Conservation (phyloP, 805 yeast genomes). For the Wickerhamiella lipophila region DNA sequence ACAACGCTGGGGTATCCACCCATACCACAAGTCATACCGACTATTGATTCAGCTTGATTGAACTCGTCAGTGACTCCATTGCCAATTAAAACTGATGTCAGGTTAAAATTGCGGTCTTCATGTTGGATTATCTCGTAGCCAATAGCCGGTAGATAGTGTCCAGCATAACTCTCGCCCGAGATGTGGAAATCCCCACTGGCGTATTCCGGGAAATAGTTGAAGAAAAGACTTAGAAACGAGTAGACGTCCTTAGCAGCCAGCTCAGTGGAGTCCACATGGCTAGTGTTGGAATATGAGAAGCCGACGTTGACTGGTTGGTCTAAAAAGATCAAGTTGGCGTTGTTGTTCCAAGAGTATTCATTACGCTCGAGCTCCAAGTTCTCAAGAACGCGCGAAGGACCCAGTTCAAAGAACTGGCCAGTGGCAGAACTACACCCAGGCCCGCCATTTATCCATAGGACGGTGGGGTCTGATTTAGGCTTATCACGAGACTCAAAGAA, state of each 20-base stretch:
- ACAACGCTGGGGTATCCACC: constrained; percentile 76
- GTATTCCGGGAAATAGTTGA: constrained; percentile 75
- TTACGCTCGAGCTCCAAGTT: constrained; percentile 61
- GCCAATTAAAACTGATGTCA: constrained; percentile 77
- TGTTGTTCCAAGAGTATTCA: constrained; percentile 84
- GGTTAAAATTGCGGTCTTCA: constrained; percentile 56
- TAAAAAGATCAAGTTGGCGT: constrained; percentile 82
- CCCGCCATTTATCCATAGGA: constrained; percentile 90
- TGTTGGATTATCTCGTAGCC: constrained; percentile 43
- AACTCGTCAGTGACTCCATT: constrained; percentile 87
- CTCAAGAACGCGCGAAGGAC: constrained; percentile 71
- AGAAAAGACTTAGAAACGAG: constrained; percentile 75
- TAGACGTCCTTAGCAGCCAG: constrained; percentile 86
- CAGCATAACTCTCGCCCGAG: constrained; percentile 95
- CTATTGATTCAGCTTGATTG: constrained; percentile 64
- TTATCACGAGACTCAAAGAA: constrained; percentile 75
- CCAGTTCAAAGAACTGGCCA: constrained; percentile 85
- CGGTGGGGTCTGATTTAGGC: constrained; percentile 72
- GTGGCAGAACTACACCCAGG: constrained; percentile 95
- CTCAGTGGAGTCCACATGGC: constrained; percentile 28
- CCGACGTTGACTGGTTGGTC: constrained; percentile 97
- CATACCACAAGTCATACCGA: constrained; percentile 89
- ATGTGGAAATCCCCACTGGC: constrained; percentile 56
- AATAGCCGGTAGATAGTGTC: constrained; percentile 84
- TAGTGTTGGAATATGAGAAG: constrained; percentile 50